phyloP scores from a whole-genome alignment of 768 basidiomycete genomes.

The Lactarius hatsudake region DNA sequence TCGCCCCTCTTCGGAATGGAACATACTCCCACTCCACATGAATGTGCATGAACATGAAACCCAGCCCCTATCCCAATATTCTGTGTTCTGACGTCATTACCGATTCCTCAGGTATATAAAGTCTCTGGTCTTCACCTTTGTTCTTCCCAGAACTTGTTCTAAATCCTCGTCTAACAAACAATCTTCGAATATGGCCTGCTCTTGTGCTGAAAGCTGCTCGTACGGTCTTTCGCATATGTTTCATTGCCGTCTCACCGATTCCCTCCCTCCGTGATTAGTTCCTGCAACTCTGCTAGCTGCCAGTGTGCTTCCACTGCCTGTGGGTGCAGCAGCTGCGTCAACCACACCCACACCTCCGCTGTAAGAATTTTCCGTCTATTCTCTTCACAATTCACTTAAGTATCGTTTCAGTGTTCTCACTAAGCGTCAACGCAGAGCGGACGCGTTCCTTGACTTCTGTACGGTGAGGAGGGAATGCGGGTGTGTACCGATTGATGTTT shows the following conservation, averaged over 20 bases:
- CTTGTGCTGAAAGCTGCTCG: conserved; percentile 13
- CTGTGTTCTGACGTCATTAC: background rate
- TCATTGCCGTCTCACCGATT: background rate
- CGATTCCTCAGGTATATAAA: conserved; percentile 3
- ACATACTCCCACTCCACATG: background rate
- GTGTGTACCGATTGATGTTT: background rate
- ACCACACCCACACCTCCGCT: conserved; percentile 4
- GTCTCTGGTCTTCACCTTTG: background rate
- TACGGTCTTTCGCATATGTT: background rate
- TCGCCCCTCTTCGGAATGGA: background rate
- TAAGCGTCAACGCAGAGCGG: background rate
- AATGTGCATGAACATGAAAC: too few relatives aligned
- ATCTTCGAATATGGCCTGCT: conserved; percentile 16
- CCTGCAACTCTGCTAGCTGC: conserved; percentile 14
- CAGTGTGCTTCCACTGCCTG: conserved; percentile 12
- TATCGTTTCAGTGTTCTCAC: background rate
- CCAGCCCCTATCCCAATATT: background rate
- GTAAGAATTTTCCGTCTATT: background rate
- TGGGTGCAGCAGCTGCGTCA: conserved; percentile 17
- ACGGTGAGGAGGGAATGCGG: background rate
- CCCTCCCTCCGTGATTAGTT: background rate
- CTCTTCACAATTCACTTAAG: background rate
- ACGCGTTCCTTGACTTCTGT: background rate
- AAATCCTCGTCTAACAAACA: background rate
- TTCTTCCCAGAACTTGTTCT: background rate